These are phyloP conservation scores for Globisporangium megalacanthum DNA, from an alignment of 352 stramenopile genomes.

Conservation along the genomic window DNA sequence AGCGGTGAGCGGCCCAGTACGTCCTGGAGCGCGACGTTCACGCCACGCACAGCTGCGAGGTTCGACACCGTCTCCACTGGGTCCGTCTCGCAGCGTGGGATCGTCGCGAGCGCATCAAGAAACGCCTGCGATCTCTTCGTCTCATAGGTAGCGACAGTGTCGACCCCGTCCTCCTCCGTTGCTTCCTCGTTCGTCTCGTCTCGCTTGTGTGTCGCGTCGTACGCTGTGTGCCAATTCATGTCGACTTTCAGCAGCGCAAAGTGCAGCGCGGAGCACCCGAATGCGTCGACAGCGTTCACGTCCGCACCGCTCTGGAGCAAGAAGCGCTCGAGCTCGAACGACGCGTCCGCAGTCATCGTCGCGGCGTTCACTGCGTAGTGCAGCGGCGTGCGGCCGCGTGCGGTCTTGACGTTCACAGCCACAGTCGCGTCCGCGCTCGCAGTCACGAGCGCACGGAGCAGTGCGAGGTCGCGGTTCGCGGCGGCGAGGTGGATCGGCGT, in stretches of 20 bases:
- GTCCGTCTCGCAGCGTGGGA: conserved; percentile 44
- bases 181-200: conserved; percentile 23
- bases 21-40: conserved; percentile 37
- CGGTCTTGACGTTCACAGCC: conserved; percentile 47
- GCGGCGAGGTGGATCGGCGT: conserved; percentile 61
- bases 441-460: conserved; percentile 46
- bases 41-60: conserved; percentile 37
- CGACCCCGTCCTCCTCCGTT: conserved; percentile 16
- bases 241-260: conserved; percentile 69
- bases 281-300: conserved; percentile 48
- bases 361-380: conserved; percentile 70
- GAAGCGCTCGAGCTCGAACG: conserved; percentile 73
- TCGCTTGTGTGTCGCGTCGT: conserved; percentile 22
- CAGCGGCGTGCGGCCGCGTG: conserved; percentile 49
- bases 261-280: conserved; percentile 50
- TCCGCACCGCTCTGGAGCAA: conserved; percentile 51
- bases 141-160: conserved; percentile 42
- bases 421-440: conserved; percentile 24
- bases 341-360: conserved; percentile 63
- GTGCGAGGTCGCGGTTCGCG: conserved; percentile 50
- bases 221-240: conserved; percentile 55
- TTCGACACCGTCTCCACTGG: conserved; percentile 77
- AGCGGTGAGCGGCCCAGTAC: conserved; percentile 48
- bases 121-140: conserved; percentile 42
- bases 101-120: conserved; percentile 25